phyloP scores from a whole-genome alignment of 1,139 yeast genomes.

The Hyphopichia fennica region DNA sequence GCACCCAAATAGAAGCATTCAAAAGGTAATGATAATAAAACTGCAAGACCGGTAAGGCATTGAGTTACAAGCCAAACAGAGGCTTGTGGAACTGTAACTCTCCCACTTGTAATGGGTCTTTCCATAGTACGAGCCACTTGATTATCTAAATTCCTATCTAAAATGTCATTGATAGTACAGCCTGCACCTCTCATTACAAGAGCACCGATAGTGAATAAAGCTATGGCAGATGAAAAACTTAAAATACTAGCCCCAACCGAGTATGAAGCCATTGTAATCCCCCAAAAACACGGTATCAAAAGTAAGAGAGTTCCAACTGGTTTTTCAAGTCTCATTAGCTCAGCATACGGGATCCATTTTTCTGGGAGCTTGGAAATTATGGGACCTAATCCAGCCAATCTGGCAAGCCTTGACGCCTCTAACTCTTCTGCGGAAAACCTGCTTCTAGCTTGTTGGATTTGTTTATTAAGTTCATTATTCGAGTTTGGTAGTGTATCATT shows the following conservation, averaged over 20 bases:
- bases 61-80: slow-evolving; percentile 73
- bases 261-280: slow-evolving; percentile 83
- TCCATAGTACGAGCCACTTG: slow-evolving; percentile 85
- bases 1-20: slow-evolving; percentile 86
- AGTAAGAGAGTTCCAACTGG: slow-evolving; percentile 91
- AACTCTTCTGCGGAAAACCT: slow-evolving; percentile 55
- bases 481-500: too few species aligned
- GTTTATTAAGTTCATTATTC: not conserved
- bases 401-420: slow-evolving; percentile 54
- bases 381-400: slow-evolving; percentile 59
- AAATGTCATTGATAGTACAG: slow-evolving; percentile 88
- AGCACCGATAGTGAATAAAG: slow-evolving; percentile 79
- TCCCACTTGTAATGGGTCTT: slow-evolving; percentile 88
- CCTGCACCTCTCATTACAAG: slow-evolving; percentile 97
- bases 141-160: slow-evolving; percentile 79
- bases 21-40: slow-evolving; percentile 70
- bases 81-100: slow-evolving; percentile 74
- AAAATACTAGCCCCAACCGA: slow-evolving; percentile 66
- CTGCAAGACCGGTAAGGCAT: slow-evolving; percentile 71
- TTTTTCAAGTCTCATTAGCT: slow-evolving; percentile 84
- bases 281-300: slow-evolving; percentile 78
- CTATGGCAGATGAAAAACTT: slow-evolving; percentile 57
- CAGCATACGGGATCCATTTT: slow-evolving; percentile 84
- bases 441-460: slow-evolving; percentile 1
- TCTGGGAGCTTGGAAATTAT: slow-evolving; percentile 65